Evolutionary conservation across 805 yeast species (phyloP), one percentile per base, ranked within the genome.

Genomic region (Candida sanyiensis): DNA sequence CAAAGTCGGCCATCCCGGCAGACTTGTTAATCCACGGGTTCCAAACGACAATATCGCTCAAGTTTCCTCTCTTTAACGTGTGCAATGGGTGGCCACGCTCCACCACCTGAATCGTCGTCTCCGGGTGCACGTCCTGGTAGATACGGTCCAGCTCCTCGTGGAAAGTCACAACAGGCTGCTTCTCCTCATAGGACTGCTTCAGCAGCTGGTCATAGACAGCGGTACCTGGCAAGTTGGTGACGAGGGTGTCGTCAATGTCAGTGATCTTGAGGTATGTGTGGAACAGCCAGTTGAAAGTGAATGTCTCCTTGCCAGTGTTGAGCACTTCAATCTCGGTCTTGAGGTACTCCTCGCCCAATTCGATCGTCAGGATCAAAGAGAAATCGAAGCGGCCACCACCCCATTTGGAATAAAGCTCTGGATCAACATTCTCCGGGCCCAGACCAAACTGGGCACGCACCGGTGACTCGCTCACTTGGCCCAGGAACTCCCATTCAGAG

Each of bases 1-100:
- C 73, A 54, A 90, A 93, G 63, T 93, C 98, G 29, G 69, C 80
- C 90, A 93, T 85, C 2, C 82, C 80, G 18, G 64, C 68, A n/a
- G 93, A 75, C 59, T 83, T 85, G 40, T 82, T 72, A 48, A 75
- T 68, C 98, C 97, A 93, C 26, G 98, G 98, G 62, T 93, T 93
- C 98, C 98, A 93, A 39, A 93, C 97, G 35, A 93, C 97, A 25
- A 73, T 64, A 47, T 77, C 83, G 24, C 68, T 72, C 29, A 85
- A 66, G 51, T 80, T 80, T 12, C 63, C 64, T 55, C 95, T 72
- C 38, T 73, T 67, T 25, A 90, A 61, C 29, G 83, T 78, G 57
- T 81, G 82, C 35, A 77, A 59, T 7, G 86, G 89, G 46, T 76
- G 72, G 33, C 90, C 93, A 40, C 72, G 70, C 43, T 76, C 80